Percentiles rank a stretch among this genome's conserved stretches.
Evolutionary conservation across 1,284 basidiomycete genomes (phyloP).

Genomic region (Sporisorium iseilematis-ciliati): DNA sequence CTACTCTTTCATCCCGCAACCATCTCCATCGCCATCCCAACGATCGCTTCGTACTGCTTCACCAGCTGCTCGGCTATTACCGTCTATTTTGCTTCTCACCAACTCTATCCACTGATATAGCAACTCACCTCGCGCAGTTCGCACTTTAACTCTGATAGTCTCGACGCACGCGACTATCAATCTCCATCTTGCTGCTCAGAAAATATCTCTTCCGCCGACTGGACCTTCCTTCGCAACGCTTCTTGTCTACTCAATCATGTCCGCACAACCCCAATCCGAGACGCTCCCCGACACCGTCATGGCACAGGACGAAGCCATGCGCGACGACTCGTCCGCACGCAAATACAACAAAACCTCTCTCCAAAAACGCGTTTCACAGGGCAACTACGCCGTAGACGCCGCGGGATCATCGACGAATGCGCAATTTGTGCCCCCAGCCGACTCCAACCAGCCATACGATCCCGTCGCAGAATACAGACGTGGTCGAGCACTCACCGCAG

Average conservation of each 20-base stretch:
- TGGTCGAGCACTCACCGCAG: conserved; percentile 59
- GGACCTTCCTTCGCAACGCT: not conserved
- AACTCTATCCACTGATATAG: not conserved
- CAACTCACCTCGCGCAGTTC: not conserved
- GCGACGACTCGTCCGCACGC: conserved; percentile 53
- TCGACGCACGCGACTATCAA: not conserved
- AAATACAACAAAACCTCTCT: conserved; percentile 56
- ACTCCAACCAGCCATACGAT: conserved; percentile 35
- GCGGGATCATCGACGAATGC: conserved; percentile 13
- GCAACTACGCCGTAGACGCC: conserved; percentile 7
- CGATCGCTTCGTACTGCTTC: not conserved
- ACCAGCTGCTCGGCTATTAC: not conserved
- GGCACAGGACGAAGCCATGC: conserved; percentile 43
- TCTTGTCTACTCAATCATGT: conserved; percentile 14
- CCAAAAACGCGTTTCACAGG: conserved; percentile 20
- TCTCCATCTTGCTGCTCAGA: not conserved
- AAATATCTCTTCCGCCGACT: not conserved
- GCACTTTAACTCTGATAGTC: not conserved
- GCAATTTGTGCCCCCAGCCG: conserved; percentile 16
- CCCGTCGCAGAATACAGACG: conserved; percentile 48
- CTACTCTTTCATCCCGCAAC: too few relatives aligned
- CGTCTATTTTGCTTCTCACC: not conserved
- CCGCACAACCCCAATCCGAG: conserved; percentile 17
- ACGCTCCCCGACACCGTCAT: conserved; percentile 25
- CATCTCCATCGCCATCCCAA: not conserved